These are phyloP conservation scores for Yamadazyma nakazawae DNA, from an alignment of 805 yeast species.

Conservation along the genomic window DNA sequence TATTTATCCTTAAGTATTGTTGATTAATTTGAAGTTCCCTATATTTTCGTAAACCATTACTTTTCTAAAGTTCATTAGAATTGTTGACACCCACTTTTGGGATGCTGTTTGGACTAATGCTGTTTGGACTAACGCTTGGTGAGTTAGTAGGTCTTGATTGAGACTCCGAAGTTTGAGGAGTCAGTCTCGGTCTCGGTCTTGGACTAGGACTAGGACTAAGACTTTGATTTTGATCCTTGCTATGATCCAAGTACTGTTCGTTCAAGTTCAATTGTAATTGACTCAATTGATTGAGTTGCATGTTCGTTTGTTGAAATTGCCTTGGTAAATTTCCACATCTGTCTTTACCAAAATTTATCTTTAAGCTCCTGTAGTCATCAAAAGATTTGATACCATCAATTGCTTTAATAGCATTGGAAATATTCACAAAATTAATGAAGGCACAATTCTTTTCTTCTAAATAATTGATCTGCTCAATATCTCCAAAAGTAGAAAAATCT, in stretches of 20 bases:
- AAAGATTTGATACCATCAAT: slow-evolving; percentile 85
- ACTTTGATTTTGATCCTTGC: not conserved
- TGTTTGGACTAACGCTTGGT: slow-evolving; percentile 3
- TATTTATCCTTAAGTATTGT: not conserved
- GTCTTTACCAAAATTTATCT: slow-evolving; percentile 90
- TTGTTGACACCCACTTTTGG: slow-evolving; percentile 1
- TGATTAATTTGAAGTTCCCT: not conserved
- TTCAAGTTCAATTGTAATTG: slow-evolving; percentile 9
- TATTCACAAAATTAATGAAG: slow-evolving; percentile 86
- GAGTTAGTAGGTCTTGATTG: slow-evolving; percentile 3
- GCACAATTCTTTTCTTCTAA: slow-evolving; percentile 83
- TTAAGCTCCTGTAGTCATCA: slow-evolving; percentile 58
- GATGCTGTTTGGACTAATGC: slow-evolving; percentile 1
- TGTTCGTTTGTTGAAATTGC: slow-evolving; percentile 47
- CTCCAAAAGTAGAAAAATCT: slow-evolving; percentile 83
- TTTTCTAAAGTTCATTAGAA: slow-evolving; percentile 5
- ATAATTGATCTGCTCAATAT: slow-evolving; percentile 91
- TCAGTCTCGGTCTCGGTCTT: slow-evolving; percentile 1
- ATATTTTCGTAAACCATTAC: slow-evolving; percentile 8
- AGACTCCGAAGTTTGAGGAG: slow-evolving; percentile 2
- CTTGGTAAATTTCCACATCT: slow-evolving; percentile 94
- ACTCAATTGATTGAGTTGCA: slow-evolving; percentile 8
- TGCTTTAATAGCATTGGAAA: slow-evolving; percentile 87
- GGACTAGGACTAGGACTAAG: slow-evolving; percentile 1
- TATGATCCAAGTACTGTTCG: slow-evolving; percentile 10